Evolutionary conservation across 2,329 filamentous ascomycete genomes (phyloP).

Genomic region (Thermoascus crustaceus): DNA sequence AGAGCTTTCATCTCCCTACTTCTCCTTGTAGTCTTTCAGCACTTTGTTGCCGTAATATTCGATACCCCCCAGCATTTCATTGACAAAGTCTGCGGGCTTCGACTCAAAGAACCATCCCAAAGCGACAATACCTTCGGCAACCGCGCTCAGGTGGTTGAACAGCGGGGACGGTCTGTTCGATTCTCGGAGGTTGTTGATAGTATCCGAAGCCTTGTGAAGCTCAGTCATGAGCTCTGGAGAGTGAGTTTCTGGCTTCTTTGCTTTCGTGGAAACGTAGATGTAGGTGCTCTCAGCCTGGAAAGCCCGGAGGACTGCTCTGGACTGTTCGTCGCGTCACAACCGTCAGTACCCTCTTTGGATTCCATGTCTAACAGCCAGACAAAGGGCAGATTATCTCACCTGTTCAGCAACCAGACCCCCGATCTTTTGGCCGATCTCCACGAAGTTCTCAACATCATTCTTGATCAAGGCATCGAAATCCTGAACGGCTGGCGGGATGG

Average conservation of each 20-base stretch:
- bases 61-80: constrained; percentile 71
- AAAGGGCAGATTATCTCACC: constrained; percentile 42
- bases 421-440: constrained; percentile 66
- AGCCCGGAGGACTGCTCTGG: constrained; percentile 51
- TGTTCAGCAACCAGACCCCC: constrained; percentile 74
- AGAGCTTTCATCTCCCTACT: constrained; percentile 39
- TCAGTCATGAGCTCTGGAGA: constrained; percentile 72
- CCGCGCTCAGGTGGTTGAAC: constrained; percentile 75
- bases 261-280: constrained; percentile 77
- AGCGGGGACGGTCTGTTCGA: constrained; percentile 65
- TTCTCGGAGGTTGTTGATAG: constrained; percentile 73
- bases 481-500: constrained; percentile 67
- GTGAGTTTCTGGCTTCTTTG: constrained; percentile 79
- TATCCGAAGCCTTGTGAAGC: constrained; percentile 72
- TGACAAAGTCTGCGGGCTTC: constrained; percentile 78
- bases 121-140: constrained; percentile 82
- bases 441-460: constrained; percentile 66
- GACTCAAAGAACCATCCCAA: constrained; percentile 83
- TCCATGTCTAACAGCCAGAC: no score
- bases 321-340: constrained; percentile 34
- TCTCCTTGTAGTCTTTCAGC: constrained; percentile 81
- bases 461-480: constrained; percentile 78
- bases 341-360: constrained; percentile 13
- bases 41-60: constrained; percentile 95
- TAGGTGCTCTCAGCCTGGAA: constrained; percentile 84